Base-by-base conservation (phyloP, 2,329 filamentous ascomycete genomes). In the Penicillium sp. region DNA sequence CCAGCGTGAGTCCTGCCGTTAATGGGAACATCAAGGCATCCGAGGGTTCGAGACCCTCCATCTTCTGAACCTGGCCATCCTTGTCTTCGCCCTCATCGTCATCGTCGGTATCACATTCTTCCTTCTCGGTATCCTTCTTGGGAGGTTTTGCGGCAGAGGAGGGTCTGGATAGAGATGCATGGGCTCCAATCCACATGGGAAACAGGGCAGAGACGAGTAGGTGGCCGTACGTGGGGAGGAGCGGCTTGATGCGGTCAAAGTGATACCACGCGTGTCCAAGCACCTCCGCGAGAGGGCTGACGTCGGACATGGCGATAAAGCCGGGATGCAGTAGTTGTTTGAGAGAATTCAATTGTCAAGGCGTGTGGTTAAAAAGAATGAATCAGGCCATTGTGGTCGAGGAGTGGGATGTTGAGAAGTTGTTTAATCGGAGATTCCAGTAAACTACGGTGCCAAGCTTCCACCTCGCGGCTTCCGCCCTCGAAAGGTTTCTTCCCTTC, bases 1-100 rank as follows among this genome's bases (percentile, higher is more conserved):
- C 80, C 8, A 97, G 81, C 1, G 87, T 84, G 9, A 78, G 65
- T 2, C 85, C 90, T 5, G 91, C 92, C 48, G 91, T 77, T 28
- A 96, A 61, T 1, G 92, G 94, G 57, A 96, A 89, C 63, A 95
- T 71, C 60, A 97, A 82, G 43, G 90, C 92, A 70, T 97, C 92
- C 0, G 82, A 85, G 1, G 88, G 85, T 8, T 85, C 80, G 46
- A 95, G 73, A 0, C 87, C 86, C 63, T 88, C 85, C 75, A 87
- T 83, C 58, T 78, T 78, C 54, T 84, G 81, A 14, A 75, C 65
- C 9, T 78, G 74, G 25, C 81, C 77, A 48, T 79, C 66, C 54
- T 83, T 74, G 9, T 81, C 76, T 8, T 82, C 68, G 3, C 75
- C 72, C n/a, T 79, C 68, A 4, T 74, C 76, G 35, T 69, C 66